A percentile compares a stretch with the other conserved stretches of the same genome.
Conservation (phyloP, 371 early-diverging fungal genomes). For the Chytridium lagenaria region DNA sequence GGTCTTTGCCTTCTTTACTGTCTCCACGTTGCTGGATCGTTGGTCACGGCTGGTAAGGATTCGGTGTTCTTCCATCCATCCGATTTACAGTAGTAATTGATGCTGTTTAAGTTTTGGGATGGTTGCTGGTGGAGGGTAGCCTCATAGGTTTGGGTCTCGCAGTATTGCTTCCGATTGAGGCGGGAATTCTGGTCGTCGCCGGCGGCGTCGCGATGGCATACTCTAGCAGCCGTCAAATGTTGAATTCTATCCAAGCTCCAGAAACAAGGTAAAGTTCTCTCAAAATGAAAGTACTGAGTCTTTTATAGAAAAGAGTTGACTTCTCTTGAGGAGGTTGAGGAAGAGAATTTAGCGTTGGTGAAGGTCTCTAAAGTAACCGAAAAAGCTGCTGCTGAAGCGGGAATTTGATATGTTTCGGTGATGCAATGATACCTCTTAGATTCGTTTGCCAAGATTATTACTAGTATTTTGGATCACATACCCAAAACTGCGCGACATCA, state of each 20-base stretch:
- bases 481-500: no score
- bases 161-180: slow-evolving; percentile 38
- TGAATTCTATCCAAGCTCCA: not conserved
- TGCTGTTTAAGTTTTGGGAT: slow-evolving; percentile 19
- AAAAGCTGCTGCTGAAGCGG: no score
- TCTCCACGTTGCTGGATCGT: not conserved
- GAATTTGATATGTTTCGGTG: no score
- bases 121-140: slow-evolving; percentile 34
- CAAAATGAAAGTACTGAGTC: no score
- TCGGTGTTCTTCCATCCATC: not conserved
- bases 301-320: no score
- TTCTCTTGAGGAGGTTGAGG: not conserved
- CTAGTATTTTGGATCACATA: no score
- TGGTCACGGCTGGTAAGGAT: slow-evolving; percentile 22
- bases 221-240: slow-evolving; percentile 41
- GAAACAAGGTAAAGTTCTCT: not conserved
- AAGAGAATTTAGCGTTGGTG: not conserved
- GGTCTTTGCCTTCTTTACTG: slow-evolving; percentile 17
- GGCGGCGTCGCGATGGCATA: slow-evolving; percentile 29
- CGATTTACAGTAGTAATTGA: not conserved
- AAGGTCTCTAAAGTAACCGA: no score
- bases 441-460: no score
- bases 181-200: slow-evolving; percentile 29
- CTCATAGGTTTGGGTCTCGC: slow-evolving; percentile 30
- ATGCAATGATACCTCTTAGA: no score